Percentiles rank a stretch among this genome's conserved stretches.
phyloP scores from a whole-genome alignment of 2,329 filamentous ascomycete species.

The Ascocoryne sarcoides region DNA sequence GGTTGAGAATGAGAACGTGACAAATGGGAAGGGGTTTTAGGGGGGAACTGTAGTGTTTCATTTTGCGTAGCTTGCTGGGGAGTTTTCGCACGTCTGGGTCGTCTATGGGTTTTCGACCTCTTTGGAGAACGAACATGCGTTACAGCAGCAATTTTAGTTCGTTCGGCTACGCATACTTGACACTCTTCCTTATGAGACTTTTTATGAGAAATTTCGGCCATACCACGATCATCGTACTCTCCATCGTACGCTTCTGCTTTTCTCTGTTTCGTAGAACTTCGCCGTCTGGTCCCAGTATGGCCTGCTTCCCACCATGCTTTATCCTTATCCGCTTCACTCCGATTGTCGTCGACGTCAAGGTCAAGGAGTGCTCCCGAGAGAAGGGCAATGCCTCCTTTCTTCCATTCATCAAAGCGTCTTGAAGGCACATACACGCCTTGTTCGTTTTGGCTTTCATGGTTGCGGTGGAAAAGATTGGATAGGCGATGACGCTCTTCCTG shows the following conservation, averaged over 20 bases:
- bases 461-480: slow-evolving; percentile 24
- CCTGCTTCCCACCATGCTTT: slow-evolving; percentile 72
- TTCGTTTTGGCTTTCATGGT: slow-evolving; percentile 32
- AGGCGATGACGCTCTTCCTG: slow-evolving; percentile 21
- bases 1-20: background rate
- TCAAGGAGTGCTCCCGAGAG: slow-evolving; percentile 52
- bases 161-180: slow-evolving; percentile 12
- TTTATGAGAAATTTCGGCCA: slow-evolving; percentile 19
- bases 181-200: slow-evolving; percentile 12
- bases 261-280: slow-evolving; percentile 28
- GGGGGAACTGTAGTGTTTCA: background rate
- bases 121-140: background rate
- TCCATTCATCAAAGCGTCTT: slow-evolving; percentile 64
- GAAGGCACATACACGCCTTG: slow-evolving; percentile 50
- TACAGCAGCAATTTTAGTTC: background rate
- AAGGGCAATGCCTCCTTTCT: slow-evolving; percentile 54
- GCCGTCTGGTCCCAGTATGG: slow-evolving; percentile 35
- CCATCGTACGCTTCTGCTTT: slow-evolving; percentile 58
- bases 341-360: slow-evolving; percentile 36
- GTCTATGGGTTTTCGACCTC: slow-evolving; percentile 2
- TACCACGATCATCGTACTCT: slow-evolving; percentile 55
- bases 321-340: slow-evolving; percentile 37
- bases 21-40: background rate
- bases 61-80: background rate
- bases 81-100: background rate